Conservation (phyloP, 305 asterid species). For the Striga hermonthica region DNA sequence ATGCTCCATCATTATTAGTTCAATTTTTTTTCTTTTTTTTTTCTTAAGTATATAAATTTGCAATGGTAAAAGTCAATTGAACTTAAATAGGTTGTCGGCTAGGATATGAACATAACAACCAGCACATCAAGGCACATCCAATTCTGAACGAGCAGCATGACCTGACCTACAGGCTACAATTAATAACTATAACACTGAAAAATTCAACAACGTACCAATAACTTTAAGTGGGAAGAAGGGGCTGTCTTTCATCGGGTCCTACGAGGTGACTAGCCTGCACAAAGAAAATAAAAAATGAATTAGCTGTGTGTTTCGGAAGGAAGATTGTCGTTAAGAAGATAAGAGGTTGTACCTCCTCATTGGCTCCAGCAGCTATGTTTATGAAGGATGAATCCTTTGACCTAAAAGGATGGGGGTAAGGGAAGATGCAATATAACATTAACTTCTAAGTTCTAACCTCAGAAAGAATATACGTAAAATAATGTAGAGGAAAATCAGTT, state of each 20-base stretch:
- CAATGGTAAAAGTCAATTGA: not conserved
- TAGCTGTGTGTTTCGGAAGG: slow-evolving; percentile 23
- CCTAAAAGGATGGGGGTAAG: slow-evolving; percentile 45
- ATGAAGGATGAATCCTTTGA: slow-evolving; percentile 68
- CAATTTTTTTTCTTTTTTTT: not conserved
- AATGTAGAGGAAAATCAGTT: slow-evolving; percentile 5
- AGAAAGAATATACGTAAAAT: slow-evolving; percentile 1
- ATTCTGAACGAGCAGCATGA: not conserved
- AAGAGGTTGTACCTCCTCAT: slow-evolving; percentile 59
- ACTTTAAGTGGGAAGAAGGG: slow-evolving; percentile 73
- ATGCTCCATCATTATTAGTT: not conserved
- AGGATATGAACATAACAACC: slow-evolving; percentile 4
- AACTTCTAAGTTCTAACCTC: slow-evolving; percentile 23
- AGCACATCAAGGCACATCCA: slow-evolving; percentile 8
- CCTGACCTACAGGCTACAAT: no score
- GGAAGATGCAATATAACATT: slow-evolving; percentile 37
- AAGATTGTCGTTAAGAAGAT: slow-evolving; percentile 28
- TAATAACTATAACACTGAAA: slow-evolving; percentile 11
- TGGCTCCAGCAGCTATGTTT: slow-evolving; percentile 83
- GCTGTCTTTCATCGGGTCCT: slow-evolving; percentile 73
- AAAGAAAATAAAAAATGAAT: slow-evolving; percentile 30
- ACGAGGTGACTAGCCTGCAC: slow-evolving; percentile 78
- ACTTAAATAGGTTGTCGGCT: not conserved
- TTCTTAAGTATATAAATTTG: not conserved
- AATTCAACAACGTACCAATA: slow-evolving; percentile 37